Conservation (phyloP, 1,284 basidiomycete genomes). For the Rhodotorula sp. region DNA sequence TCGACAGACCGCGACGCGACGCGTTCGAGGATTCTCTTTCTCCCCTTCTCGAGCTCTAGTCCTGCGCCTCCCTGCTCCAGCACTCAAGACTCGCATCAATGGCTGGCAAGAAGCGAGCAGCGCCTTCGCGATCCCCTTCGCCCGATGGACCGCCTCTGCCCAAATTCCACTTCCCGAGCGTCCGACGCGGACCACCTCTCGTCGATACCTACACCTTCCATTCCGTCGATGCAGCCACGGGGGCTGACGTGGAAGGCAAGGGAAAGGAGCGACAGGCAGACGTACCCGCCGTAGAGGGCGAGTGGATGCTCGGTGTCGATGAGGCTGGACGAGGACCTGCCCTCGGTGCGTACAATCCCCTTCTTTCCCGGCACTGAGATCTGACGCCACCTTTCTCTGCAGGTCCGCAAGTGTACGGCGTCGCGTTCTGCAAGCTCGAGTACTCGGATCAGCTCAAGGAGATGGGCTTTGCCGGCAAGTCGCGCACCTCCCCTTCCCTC, state of each 20-base stretch:
- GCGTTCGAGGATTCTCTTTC: too few species aligned
- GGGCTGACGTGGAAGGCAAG: neutral
- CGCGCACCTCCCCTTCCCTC: neutral
- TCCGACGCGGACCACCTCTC: conserved; percentile 53
- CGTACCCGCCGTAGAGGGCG: conserved; percentile 72
- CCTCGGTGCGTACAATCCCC: conserved; percentile 57
- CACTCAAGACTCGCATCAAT: neutral
- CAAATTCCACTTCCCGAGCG: conserved; percentile 31
- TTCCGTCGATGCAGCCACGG: conserved; percentile 9
- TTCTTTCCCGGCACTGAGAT: neutral
- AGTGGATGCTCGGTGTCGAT: conserved; percentile 83
- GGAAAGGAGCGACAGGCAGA: conserved; percentile 57
- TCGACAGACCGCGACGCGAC: too few species aligned
- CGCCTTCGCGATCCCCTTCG: neutral
- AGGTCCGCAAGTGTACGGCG: conserved; percentile 87
- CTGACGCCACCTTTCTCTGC: neutral
- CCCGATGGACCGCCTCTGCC: neutral
- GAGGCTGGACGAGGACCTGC: conserved; percentile 95
- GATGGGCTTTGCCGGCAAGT: conserved; percentile 82
- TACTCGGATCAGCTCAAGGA: conserved; percentile 72
- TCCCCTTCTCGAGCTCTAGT: too few species aligned
- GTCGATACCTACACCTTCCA: conserved; percentile 74
- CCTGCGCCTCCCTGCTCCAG: neutral
- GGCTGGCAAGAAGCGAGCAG: neutral
- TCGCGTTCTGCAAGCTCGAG: conserved; percentile 82